Base-by-base conservation (phyloP, 2,329 filamentous ascomycete genomes). In the Xylaria sp. region DNA sequence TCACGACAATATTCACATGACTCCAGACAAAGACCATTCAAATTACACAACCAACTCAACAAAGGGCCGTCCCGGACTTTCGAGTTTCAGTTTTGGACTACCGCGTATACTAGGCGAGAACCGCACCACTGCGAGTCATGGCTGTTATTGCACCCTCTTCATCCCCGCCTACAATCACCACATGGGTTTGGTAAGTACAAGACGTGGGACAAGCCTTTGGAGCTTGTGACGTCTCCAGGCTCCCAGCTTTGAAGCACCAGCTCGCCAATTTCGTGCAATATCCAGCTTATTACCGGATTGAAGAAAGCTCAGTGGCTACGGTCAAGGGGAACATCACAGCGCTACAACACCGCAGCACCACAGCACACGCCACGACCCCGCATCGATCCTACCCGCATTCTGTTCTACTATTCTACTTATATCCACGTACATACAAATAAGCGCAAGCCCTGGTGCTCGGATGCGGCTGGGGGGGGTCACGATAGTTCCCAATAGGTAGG, bases 301-400 rank as follows among this genome's bases (percentile, higher is more conserved):
- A 43, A 36, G 31, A 46, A 49, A 54, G 58, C 51, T 49, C 63
- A 55, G 41, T 61, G 41, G 51, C 25, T 56, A 43, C 31, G 49
- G 61, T 41, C 31, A 33, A 51, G 52, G 46, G 51, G 58, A 57
- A 33, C 9, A 51, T 39, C 33, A 25, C 23, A 51, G 31, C 33
- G 61, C 33, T 49, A 46, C 51, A 43, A 43, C 13, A 18, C 41
- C 41, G 18, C 41, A 46, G 41, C 36, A 64, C 52, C 55, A 52
- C 52, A 66, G 66, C 52, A 49, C 62, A 54, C 52, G 49, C 62
- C 52, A 49, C 51, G 56, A 62, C 60, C 60, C 60, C 60, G 60
- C 60, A 62, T 55, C 51, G 41, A 39, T 57, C 55, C 55, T 43
- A 28, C 20, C 55, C 39, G 36, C 49, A 52, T 52, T 31, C 49